These are phyloP conservation scores for Rachicladosporium sp. DNA, from an alignment of 2,329 filamentous ascomycete species.

Conservation along the genomic window DNA sequence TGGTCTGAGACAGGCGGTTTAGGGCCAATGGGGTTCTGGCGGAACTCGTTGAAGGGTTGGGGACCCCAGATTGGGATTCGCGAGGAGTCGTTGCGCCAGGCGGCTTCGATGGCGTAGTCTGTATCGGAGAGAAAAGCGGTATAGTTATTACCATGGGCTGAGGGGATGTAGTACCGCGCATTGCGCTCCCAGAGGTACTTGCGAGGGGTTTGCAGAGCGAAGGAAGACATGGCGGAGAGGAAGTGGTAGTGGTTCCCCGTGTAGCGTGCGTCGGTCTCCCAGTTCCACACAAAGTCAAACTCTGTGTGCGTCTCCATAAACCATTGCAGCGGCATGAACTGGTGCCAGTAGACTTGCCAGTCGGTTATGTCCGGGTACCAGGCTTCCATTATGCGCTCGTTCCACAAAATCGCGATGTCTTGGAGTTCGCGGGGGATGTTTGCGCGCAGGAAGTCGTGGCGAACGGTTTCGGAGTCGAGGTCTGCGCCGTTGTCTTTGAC, in stretches of 20 bases:
- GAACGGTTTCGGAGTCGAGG: conserved; percentile 48
- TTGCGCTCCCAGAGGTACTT: conserved; percentile 49
- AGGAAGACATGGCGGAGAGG: conserved; percentile 49
- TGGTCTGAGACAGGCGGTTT: conserved; percentile 59
- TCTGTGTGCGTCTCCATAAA: conserved; percentile 65
- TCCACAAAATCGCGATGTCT: conserved; percentile 62
- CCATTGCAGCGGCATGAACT: conserved; percentile 63
- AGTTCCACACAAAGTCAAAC: conserved; percentile 72
- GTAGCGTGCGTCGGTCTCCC: conserved; percentile 72
- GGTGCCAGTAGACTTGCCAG: conserved; percentile 40
- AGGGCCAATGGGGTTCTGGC: conserved; percentile 68
- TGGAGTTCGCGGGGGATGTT: conserved; percentile 59
- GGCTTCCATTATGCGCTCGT: conserved; percentile 40
- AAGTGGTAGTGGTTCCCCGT: conserved; percentile 75
- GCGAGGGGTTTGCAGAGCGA: conserved; percentile 41
- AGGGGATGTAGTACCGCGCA: conserved; percentile 43
- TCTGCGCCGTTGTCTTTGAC: conserved; percentile 41
- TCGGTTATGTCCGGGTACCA: conserved; percentile 39
- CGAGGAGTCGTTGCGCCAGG: conserved; percentile 26
- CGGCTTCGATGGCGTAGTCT: conserved; percentile 28
- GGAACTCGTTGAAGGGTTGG: conserved; percentile 50
- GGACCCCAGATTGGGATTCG: conserved; percentile 72
- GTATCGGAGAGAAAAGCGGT: conserved; percentile 32
- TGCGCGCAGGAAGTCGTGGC: conserved; percentile 47
- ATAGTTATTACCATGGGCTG: conserved; percentile 36